Percentiles rank a stretch among this genome's conserved stretches.
Evolutionary conservation across 805 yeast genomes (phyloP).

Genomic region (Ogataea neopini): DNA sequence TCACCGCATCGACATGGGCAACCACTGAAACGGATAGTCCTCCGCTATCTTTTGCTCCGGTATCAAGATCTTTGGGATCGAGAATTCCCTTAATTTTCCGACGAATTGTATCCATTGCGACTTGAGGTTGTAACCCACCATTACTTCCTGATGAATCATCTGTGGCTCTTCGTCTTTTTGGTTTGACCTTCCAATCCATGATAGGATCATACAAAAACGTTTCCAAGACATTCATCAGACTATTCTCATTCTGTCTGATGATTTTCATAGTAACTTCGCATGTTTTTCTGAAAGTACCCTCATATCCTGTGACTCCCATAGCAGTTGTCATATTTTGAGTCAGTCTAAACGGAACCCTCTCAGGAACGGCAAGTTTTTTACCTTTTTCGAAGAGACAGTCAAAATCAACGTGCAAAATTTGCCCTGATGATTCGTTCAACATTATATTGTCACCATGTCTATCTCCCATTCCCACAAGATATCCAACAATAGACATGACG

Average conservation of each 20-base stretch:
- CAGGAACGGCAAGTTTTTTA: constrained; percentile 73
- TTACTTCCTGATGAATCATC: constrained; percentile 19
- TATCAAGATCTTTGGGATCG: constrained; percentile 56
- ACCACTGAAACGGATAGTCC: constrained; percentile 86
- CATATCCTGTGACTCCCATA: constrained; percentile 79
- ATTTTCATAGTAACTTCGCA: constrained; percentile 80
- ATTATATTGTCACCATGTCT: constrained; percentile 92
- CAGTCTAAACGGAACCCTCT: constrained; percentile 89
- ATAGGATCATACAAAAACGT: constrained; percentile 92
- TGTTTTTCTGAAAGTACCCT: constrained; percentile 83
- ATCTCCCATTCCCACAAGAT: constrained; percentile 91
- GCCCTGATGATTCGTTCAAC: constrained; percentile 71
- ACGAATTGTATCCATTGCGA: constrained; percentile 69
- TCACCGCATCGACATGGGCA: constrained; percentile 89
- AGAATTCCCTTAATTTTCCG: constrained; percentile 82
- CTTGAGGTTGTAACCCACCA: constrained; percentile 50
- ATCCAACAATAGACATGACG: constrained; percentile 97
- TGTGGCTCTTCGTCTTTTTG: constrained; percentile 38
- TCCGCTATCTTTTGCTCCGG: constrained; percentile 37
- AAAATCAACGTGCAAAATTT: constrained; percentile 89
- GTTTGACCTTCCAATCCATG: constrained; percentile 62
- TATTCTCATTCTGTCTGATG: constrained; percentile 76
- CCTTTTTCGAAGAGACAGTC: constrained; percentile 95
- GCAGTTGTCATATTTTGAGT: constrained; percentile 91
- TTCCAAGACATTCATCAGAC: constrained; percentile 86